Base-by-base conservation (phyloP, 192 early-diverging fungal species). In the Mortierella hygrophila region DNA sequence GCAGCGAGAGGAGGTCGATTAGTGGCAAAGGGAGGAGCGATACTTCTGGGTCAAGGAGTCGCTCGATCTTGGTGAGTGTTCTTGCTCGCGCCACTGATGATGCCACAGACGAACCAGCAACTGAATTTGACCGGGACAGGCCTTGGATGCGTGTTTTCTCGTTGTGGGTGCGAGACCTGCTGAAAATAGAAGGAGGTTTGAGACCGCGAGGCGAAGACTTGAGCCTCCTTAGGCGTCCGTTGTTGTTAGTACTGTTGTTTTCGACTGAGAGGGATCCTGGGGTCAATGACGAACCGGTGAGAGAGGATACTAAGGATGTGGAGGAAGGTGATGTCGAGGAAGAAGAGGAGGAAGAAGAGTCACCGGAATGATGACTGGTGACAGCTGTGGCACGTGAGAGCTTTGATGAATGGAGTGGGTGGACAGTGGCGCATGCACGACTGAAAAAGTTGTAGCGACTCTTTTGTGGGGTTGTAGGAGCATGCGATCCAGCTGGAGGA, bases 371-470 rank as follows among this genome's bases (percentile, higher is more conserved):
- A n/a, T 78, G 54, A 13, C 79, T 77, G 11, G 41, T 16, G 9
- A 86, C 9, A 6, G 78, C 77, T 4, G 78, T 68, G 8, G 79
- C 46, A 3, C 83, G 74, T 18, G 83, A n/a, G 29, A 79, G 68
- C 70, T 86, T 86, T 10, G 74, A n/a, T 1, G 54, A 46, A 6
- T 32, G 75, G 7, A 46, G 68, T 38, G 83, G 79, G 38, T 86
- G 83, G 46, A 86, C 75, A 23, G 79, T 46, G 20, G 79, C 70
- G 11, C 70, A 74, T 23, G 78, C 78, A 15, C 83, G 74, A 46
- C 78, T 77, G 54, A 86, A 86, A 54, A 86, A 80, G 29, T 65
- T 86, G 32, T 86, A 80, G 9, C 83, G 83, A 26, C 75, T 81
- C 63, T 77, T 86, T 73, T 77, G 79, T 1, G 70, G 54, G 0